These are phyloP conservation scores for Aureobasidium leucospermi DNA, from an alignment of 2,329 filamentous ascomycete species.

Conservation along the genomic window DNA sequence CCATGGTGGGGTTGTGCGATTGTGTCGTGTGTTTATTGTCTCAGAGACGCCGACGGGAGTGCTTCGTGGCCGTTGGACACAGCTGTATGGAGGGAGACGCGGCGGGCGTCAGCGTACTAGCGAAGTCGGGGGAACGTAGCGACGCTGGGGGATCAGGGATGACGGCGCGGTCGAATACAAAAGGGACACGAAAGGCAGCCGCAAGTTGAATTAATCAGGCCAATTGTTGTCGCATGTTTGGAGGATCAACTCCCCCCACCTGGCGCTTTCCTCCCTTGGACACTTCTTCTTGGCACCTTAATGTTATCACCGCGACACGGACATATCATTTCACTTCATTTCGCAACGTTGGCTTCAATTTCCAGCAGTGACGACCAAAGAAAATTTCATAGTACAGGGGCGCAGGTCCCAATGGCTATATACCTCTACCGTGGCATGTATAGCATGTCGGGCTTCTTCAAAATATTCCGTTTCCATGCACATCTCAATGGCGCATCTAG, in stretches of 20 bases:
- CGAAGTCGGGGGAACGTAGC: background rate
- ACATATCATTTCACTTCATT: constrained; percentile 1
- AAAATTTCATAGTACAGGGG: constrained; percentile 14
- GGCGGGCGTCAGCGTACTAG: background rate
- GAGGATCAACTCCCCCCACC: background rate
- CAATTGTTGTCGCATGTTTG: constrained; percentile 12
- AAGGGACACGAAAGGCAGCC: background rate
- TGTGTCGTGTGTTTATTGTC: background rate
- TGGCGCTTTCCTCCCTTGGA: constrained; percentile 1
- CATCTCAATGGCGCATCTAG: constrained; percentile 19
- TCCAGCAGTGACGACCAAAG: background rate
- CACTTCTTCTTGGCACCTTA: background rate
- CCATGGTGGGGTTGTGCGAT: constrained; percentile 39
- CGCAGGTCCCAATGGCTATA: constrained; percentile 6
- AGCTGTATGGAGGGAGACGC: constrained; percentile 7
- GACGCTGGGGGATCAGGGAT: background rate
- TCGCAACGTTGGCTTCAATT: constrained; percentile 3
- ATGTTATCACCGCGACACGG: background rate
- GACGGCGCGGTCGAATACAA: background rate
- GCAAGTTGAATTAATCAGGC: background rate
- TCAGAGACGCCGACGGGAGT: background rate
- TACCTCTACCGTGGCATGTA: constrained; percentile 11
- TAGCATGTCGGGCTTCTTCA: background rate
- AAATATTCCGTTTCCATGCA: constrained; percentile 7
- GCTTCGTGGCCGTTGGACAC: constrained; percentile 9